Evolutionary conservation across 2,329 filamentous ascomycete species (phyloP).

Genomic region (Aspergillus ustus): DNA sequence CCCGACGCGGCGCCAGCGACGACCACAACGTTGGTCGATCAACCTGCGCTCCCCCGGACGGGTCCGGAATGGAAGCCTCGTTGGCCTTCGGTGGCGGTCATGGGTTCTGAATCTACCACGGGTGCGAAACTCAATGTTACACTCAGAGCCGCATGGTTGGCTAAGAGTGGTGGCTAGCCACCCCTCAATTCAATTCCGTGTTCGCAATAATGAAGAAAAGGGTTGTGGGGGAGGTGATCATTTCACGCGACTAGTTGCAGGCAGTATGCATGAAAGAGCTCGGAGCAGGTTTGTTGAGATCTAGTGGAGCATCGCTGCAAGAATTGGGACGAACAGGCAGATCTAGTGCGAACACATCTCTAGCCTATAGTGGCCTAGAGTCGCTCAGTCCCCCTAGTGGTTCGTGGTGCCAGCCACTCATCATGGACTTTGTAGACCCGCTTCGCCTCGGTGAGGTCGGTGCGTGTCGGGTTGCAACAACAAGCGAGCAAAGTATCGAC

Average conservation of each 20-base stretch:
- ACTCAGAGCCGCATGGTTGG: too few species aligned
- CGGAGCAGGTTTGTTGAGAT: neutral
- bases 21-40: neutral
- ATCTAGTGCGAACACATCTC: neutral
- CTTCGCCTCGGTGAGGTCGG: neutral
- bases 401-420: neutral
- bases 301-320: neutral
- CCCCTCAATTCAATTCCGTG: too few species aligned
- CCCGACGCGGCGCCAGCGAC: neutral
- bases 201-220: too few species aligned
- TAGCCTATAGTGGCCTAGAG: neutral
- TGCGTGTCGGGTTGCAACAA: too few species aligned
- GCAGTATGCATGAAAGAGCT: neutral
- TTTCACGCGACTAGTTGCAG: neutral
- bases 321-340: neutral
- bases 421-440: neutral
- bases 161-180: neutral
- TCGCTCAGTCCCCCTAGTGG: neutral
- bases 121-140: too few species aligned
- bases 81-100: too few species aligned
- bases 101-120: too few species aligned
- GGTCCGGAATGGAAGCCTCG: too few species aligned
- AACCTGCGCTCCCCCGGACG: neutral
- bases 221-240: neutral
- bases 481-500: too few species aligned